Base-by-base conservation (phyloP, 2,329 filamentous ascomycete genomes). In the Orbilia blumenaviensis region DNA sequence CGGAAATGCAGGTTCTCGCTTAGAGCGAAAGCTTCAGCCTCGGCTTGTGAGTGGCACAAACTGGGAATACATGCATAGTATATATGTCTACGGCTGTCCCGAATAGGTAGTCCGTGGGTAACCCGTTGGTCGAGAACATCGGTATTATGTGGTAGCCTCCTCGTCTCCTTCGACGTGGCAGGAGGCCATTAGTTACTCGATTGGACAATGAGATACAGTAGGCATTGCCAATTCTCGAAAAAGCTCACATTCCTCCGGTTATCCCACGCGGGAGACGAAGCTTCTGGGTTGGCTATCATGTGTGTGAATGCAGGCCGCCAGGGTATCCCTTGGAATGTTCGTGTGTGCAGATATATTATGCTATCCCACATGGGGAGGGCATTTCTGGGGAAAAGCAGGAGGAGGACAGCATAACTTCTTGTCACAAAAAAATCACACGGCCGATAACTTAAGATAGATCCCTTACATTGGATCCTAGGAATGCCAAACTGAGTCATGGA, bases 131-230 rank as follows among this genome's bases (percentile, higher is more conserved):
- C 50, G 44, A 67, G 29, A 67, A 42, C 34, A 8, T n/a, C 18
- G 25, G 50, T 68, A 60, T 12, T 41, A 8, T 34, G 8, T 50
- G 16, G 64, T 67, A 58, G 6, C 36, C 42, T 41, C 41, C 23
- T 66, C 23, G 52, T 56, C 27, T 25, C 29, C 32, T 44, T 58
- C 63, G 32, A 75, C 62, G 71, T 75, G 71, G 71, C 71, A 68
- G 42, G 36, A 58, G 29, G 71, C 29, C 36, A 67, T 75, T 75
- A 74, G 71, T 36, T 75, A 66, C 46, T 46, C 34, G 8, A 46
- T 48, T 58, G 32, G 46, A 71, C 44, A 36, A 38, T 27, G 7
- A 8, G 36, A 38, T 66, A 60, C 32, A 41, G n/a, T n/a, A n/a
- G n/a, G n/a, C n/a, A n/a, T n/a, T n/a, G n/a, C n/a, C n/a, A n/a